Conservation (phyloP, 1,284 basidiomycete species). For the Apiotrichum gracile region DNA sequence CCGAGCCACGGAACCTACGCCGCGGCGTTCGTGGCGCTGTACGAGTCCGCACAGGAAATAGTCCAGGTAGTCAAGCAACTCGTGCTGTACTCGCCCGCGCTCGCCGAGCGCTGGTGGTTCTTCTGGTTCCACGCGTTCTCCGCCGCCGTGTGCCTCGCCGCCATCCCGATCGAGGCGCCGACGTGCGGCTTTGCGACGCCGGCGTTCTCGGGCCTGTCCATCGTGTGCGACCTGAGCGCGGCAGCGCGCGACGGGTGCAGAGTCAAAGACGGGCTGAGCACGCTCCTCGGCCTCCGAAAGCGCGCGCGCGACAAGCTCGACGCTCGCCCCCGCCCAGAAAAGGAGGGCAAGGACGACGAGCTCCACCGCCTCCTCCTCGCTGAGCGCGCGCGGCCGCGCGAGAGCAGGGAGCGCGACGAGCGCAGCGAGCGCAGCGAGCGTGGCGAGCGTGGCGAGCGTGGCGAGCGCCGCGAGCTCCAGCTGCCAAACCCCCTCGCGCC, state of each 20-base stretch:
- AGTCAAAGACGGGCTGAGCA: slow-evolving; percentile 41
- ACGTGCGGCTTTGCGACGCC: slow-evolving; percentile 41
- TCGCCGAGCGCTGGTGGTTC: slow-evolving; percentile 40
- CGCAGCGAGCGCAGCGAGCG: neutral
- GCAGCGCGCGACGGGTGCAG: slow-evolving; percentile 40
- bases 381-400: neutral
- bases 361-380: slow-evolving; percentile 9
- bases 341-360: slow-evolving; percentile 6
- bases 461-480: too few species aligned
- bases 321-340: neutral
- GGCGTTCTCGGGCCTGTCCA: slow-evolving; percentile 36
- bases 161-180: slow-evolving; percentile 43
- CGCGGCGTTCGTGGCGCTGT: slow-evolving; percentile 33
- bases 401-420: neutral
- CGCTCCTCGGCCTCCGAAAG: slow-evolving; percentile 35
- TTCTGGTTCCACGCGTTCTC: slow-evolving; percentile 45
- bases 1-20: slow-evolving; percentile 28
- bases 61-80: slow-evolving; percentile 40
- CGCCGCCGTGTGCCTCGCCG: slow-evolving; percentile 41
- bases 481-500: slow-evolving; percentile 1
- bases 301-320: slow-evolving; percentile 32
- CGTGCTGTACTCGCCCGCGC: slow-evolving; percentile 40
- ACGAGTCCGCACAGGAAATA: slow-evolving; percentile 42
- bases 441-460: too few species aligned
- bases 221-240: slow-evolving; percentile 41